Base-by-base conservation (phyloP, 257 asterid species). In the Prunella vulgaris region DNA sequence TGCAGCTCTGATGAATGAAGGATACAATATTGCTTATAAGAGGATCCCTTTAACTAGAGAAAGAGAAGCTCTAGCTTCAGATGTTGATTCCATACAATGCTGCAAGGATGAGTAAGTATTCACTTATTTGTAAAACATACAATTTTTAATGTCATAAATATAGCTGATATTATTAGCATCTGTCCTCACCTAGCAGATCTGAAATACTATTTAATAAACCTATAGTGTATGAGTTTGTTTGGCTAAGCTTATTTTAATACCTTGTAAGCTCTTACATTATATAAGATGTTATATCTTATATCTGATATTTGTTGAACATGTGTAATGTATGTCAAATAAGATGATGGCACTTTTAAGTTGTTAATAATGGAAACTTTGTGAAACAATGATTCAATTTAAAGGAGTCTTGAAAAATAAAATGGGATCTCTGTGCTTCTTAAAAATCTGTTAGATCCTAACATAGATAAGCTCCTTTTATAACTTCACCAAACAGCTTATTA, bases 11-110 rank as follows among this genome's bases (percentile, higher is more conserved):
- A 77, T 75, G 78, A 53, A 71, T 66, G 94, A 86, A 68, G 93
- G 97, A 21, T 82, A 81, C 80, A 83, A 80, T 76, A 76, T 90
- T 66, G 77, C 77, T 69, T 93, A 87, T 77, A 76, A 78, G 83
- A 93, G 98, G 92, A 93, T 84, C 81, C 98, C 98, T 9, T 82
- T 93, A 77, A 90, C 98, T 1, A 87, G 98, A 77, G 98, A 90
- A 82, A 89, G 97, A 81, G 98, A 93, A 71, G 95, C 98, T 46
- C 83, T 93, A 69, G 85, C 96, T 78, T 85, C 90, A 68, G 98
- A 93, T 77, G 83, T 93, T 71, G 98, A 93, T 81, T 90, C 97
- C 64, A 93, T 93, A 72, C 98, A 90, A 80, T 85, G 85, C 81
- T 85, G 97, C 64, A 87, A 79, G 84, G 90, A 90, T 76, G 88